Evolutionary conservation across 106 monocot genomes (phyloP), one percentile per base, ranked within the genome.

Genomic region (Allium cepa): DNA sequence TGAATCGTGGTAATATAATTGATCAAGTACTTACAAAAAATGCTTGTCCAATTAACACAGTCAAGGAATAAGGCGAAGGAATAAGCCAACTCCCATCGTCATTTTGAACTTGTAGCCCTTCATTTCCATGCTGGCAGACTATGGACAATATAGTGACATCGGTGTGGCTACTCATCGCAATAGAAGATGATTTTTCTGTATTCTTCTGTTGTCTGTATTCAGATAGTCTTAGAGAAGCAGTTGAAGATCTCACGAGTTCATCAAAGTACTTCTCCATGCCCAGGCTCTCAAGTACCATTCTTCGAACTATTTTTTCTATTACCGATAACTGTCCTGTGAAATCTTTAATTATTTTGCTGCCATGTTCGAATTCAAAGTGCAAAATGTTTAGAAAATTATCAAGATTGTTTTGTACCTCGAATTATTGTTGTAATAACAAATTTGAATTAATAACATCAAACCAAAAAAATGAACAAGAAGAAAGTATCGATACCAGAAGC

Each of bases 241-340:
- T 15, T 26, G 50, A 50, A 26, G 66, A 66, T 8, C 52, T 26
- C 0, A 66, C n/a, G 17, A 26, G 11, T 10, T 22, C 17, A 10
- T 66, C 26, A 47, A 26, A 50, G 66, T 52, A 66, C 9, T 66
- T 17, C 7, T 45, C 50, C 18, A 66, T 1, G 50, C 26, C 51
- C 3, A 66, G 51, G 66, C 66, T 66, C 51, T 66, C 66, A 51
- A 66, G 66, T 1, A 66, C 51, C 66, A 66, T 66, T 51, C 51
- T 66, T 66, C 66, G 66, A 47, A 66, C 66, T 51, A 66, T 66
- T 26, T 52, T 49, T 26, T 66, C 66, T 26, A 66, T 4, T 7
- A 22, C 66, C 10, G 66, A 50, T 26, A 66, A 6, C 17, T 66
- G 51, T 15, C 26, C 17, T 18, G 66, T 50, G 16, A 50, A 66